Evolutionary conservation across 768 basidiomycete genomes (phyloP), one percentile per base, ranked within the genome.

Genomic region (Pholiota conissans): DNA sequence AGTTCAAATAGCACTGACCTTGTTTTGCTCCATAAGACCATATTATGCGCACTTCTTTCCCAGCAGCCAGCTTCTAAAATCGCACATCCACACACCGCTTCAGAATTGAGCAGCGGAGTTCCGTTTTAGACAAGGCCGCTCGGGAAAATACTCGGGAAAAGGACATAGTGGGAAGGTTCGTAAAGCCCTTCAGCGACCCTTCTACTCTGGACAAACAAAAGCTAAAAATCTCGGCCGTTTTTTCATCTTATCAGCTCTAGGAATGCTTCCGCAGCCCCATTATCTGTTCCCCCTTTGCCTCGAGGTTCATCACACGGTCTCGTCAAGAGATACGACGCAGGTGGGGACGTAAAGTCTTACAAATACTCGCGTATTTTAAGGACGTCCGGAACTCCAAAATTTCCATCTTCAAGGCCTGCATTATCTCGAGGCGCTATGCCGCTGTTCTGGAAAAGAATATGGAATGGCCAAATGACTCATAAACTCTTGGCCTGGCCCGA

Each of bases 191-290:
- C 16, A n/a, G 37, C 37, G 20, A 16, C 39, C 42, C 49, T 13
- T 5, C 30, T 58, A 32, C 26, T 51, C 40, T 46, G 27, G 34
- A 54, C 32, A 39, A n/a, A 39, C 28, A 50, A 30, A 29, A 35
- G 20, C 18, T 45, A 20, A 8, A 50, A 20, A 27, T 50, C 26
- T 34, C 47, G 26, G 37, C 48, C 16, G 20, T 32, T 27, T 49
- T 28, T 49, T 52, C 26, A 52, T 26, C 34, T 27, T 27, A 52
- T 27, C 26, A 52, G 20, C 22, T 22, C 22, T 24, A 45, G 42
- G 8, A n/a, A 35, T 18, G 34, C 49, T 35, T 50, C 49, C 29
- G 49, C 49, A 30, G 37, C 37, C 51, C 51, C 51, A 52, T 52
- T 52, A 24, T 52, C 32, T 51, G n/a, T 51, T 14, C 24, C 9